Evolutionary conservation across 306 rosid genomes (phyloP).

Genomic region (Pueraria montana): DNA sequence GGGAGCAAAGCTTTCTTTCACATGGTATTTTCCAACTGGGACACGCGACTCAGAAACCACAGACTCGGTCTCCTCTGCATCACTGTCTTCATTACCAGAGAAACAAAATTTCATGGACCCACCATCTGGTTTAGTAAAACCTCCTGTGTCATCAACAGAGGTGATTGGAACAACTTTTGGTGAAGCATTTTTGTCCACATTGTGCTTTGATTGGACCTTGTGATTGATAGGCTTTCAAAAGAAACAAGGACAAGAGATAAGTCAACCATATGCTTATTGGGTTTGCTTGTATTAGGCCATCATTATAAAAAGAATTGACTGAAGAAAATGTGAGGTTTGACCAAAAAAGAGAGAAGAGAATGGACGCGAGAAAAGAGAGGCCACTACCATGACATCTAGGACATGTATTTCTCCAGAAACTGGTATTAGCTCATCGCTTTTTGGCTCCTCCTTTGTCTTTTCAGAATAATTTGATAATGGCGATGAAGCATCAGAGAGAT

Average conservation of each 20-base stretch:
- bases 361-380: slow-evolving; percentile 27
- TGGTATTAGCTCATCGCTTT: slow-evolving; percentile 50
- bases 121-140: slow-evolving; percentile 42
- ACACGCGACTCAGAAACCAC: slow-evolving; percentile 75
- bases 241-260: slow-evolving; percentile 38
- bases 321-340: background rate
- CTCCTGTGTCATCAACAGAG: slow-evolving; percentile 48
- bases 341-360: background rate
- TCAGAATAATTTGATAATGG: slow-evolving; percentile 58
- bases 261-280: slow-evolving; percentile 16
- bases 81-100: slow-evolving; percentile 69
- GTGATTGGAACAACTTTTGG: slow-evolving; percentile 49
- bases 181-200: slow-evolving; percentile 45
- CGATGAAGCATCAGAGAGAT: slow-evolving; percentile 64
- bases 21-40: slow-evolving; percentile 81
- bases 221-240: slow-evolving; percentile 58
- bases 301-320: background rate
- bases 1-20: slow-evolving; percentile 81
- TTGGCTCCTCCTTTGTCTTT: slow-evolving; percentile 54
- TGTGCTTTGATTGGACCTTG: slow-evolving; percentile 54
- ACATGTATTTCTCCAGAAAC: slow-evolving; percentile 55
- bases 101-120: slow-evolving; percentile 62
- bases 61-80: slow-evolving; percentile 69
- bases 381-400: slow-evolving; percentile 53
- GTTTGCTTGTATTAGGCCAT: slow-evolving; percentile 12